Conservation (phyloP, 495 filamentous ascomycete genomes). For the Penicillium riverlandense region DNA sequence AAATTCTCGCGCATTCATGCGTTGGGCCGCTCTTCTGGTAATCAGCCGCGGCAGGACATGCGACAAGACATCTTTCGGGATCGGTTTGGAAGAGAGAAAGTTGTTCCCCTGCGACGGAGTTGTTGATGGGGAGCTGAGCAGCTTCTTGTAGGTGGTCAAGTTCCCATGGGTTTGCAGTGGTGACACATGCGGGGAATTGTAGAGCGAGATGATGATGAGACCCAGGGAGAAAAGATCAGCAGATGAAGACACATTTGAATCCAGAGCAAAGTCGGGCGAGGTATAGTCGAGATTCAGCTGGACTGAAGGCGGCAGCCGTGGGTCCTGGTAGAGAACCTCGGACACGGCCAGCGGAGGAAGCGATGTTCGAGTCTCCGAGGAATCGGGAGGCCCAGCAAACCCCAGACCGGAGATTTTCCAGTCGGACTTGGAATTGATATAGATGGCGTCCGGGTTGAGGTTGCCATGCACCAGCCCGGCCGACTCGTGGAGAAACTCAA, state of each 20-base stretch:
- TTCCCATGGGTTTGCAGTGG: conserved; percentile 77
- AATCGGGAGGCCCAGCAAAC: conserved; percentile 74
- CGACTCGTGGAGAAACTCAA: conserved; percentile 96
- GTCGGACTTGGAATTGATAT: conserved; percentile 94
- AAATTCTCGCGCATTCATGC: conserved; percentile 85
- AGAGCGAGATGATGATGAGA: conserved; percentile 78
- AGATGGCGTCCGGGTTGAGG: conserved; percentile 89
- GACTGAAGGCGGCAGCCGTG: conserved; percentile 73
- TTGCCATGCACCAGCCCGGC: conserved; percentile 91
- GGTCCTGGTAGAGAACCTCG: conserved; percentile 77
- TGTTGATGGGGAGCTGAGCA: conserved; percentile 67
- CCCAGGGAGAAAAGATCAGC: conserved; percentile 93
- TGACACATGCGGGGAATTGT: conserved; percentile 85
- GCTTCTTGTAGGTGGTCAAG: conserved; percentile 69
- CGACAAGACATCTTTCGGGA: conserved; percentile 70
- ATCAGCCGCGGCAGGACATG: conserved; percentile 76
- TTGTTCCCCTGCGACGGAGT: conserved; percentile 74
- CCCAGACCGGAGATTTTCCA: conserved; percentile 94
- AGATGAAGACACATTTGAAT: conserved; percentile 69
- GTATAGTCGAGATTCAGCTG: conserved; percentile 90
- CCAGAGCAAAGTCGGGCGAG: conserved; percentile 87
- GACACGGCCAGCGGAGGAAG: conserved; percentile 70
- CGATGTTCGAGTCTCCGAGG: conserved; percentile 59
- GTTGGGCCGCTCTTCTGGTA: conserved; percentile 74
- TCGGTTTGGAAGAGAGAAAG: conserved; percentile 67